These are phyloP conservation scores for Torulaspora gathmanii DNA, from an alignment of 805 yeast genomes.

Conservation along the genomic window DNA sequence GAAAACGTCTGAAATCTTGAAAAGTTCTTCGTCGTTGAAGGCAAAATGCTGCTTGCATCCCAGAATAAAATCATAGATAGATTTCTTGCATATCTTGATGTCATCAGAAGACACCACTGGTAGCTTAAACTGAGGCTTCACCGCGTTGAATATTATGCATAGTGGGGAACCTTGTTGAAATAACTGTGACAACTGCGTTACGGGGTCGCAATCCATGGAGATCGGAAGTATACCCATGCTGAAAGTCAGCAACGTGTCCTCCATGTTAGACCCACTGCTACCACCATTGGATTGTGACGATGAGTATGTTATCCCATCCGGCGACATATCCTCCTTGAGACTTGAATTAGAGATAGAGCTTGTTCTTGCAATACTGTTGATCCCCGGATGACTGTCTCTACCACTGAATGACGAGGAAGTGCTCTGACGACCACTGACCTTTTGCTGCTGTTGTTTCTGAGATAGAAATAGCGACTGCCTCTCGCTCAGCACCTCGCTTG, in stretches of 20 bases:
- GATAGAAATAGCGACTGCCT: constrained; percentile 57
- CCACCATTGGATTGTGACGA: constrained; percentile 21
- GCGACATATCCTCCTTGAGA: constrained; percentile 34
- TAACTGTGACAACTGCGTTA: constrained; percentile 80
- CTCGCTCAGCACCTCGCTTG: constrained; percentile 66
- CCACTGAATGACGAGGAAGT: constrained; percentile 18
- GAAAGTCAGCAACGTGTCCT: constrained; percentile 47
- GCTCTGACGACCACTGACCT: constrained; percentile 20
- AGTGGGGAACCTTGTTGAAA: constrained; percentile 91
- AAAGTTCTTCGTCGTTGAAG: constrained; percentile 74
- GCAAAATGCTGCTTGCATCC: constrained; percentile 77
- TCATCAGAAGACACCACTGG: constrained; percentile 73
- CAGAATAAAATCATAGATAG: constrained; percentile 81
- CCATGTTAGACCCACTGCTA: constrained; percentile 23
- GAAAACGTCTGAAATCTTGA: constrained; percentile 86
- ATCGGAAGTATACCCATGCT: constrained; percentile 77
- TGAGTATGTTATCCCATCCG: constrained; percentile 27
- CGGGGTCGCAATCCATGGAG: constrained; percentile 78
- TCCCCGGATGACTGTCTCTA: constrained; percentile 20
- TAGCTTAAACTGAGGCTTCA: constrained; percentile 54
- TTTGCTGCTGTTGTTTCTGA: constrained; percentile 37
- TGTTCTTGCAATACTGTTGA: constrained; percentile 29
- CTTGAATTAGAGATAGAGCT: constrained; percentile 36
- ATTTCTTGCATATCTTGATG: constrained; percentile 75
- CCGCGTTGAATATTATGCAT: constrained; percentile 74